phyloP scores from a whole-genome alignment of 768 basidiomycete genomes.

The Phanerochaete carnosa region DNA sequence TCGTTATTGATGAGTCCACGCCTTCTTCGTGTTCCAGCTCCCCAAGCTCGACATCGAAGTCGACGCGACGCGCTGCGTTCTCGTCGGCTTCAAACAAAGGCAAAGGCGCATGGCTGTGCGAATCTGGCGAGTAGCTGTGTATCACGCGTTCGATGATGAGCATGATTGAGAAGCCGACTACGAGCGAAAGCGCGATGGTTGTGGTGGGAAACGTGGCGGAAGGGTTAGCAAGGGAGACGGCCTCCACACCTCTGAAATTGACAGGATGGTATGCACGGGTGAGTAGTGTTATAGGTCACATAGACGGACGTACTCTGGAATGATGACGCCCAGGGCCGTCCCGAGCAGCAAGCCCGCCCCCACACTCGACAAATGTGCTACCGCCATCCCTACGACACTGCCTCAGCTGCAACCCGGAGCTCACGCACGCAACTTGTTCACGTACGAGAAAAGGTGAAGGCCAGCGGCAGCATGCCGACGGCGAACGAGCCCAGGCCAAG shows the following conservation, averaged over 20 bases:
- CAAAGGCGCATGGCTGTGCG: constrained; percentile 17
- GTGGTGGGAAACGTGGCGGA: constrained; percentile 42
- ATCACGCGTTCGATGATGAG: constrained; percentile 65
- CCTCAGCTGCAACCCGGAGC: background rate
- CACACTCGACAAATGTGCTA: constrained; percentile 48
- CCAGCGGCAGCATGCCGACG: constrained; percentile 73
- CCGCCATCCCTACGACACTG: constrained; percentile 32
- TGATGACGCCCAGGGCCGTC: constrained; percentile 85
- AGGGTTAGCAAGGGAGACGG: constrained; percentile 33
- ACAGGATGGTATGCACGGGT: background rate
- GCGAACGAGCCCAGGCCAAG: constrained; percentile 64
- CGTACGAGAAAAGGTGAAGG: constrained; percentile 68
- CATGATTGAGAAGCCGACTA: constrained; percentile 62
- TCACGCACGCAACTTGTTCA: background rate
- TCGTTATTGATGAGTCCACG: background rate
- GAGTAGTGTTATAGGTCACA: background rate
- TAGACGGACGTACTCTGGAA: constrained; percentile 77
- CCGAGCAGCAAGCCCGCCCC: constrained; percentile 87
- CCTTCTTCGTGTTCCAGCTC: constrained; percentile 49
- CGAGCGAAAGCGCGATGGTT: constrained; percentile 58
- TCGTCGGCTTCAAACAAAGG: background rate
- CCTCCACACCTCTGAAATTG: constrained; percentile 64
- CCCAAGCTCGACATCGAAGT: constrained; percentile 63
- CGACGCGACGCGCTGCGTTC: constrained; percentile 28
- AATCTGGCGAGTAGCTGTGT: constrained; percentile 45